Percentiles rank a stretch among this genome's conserved stretches.
phyloP scores from a whole-genome alignment of 257 asterid species.

The Avicennia marina region DNA sequence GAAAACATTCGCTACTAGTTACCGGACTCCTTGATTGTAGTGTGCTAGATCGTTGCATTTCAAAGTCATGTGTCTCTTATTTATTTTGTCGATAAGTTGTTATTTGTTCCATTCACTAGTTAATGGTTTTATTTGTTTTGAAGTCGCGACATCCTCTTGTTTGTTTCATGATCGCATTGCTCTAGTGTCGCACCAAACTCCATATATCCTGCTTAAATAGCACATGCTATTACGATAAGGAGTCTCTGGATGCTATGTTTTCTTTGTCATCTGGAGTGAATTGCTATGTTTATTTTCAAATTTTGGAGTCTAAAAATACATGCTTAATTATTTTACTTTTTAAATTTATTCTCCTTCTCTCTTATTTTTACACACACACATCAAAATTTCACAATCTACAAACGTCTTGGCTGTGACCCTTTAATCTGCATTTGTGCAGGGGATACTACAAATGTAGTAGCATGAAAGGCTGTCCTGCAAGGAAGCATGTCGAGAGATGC shows the following conservation, averaged over 20 bases:
- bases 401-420: conserved; percentile 28
- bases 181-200: background rate
- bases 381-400: no score
- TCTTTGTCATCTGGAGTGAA: conserved; percentile 3
- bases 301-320: no score
- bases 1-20: background rate
- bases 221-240: background rate
- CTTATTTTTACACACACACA: no score
- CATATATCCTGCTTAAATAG: background rate
- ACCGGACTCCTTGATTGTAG: background rate
- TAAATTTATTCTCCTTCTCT: no score
- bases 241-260: background rate
- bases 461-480: conserved; percentile 93
- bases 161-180: background rate
- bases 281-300: background rate
- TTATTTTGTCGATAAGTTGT: no score
- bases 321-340: no score
- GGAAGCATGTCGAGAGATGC: conserved; percentile 91
- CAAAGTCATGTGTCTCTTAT: no score
- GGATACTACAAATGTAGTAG: conserved; percentile 96
- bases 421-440: conserved; percentile 38
- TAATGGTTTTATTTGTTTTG: no score
- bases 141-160: no score
- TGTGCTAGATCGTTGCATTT: background rate
- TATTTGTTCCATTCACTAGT: no score